Base-by-base conservation (phyloP, 1,139 yeast genomes). In the Kodamaea derodonti region DNA sequence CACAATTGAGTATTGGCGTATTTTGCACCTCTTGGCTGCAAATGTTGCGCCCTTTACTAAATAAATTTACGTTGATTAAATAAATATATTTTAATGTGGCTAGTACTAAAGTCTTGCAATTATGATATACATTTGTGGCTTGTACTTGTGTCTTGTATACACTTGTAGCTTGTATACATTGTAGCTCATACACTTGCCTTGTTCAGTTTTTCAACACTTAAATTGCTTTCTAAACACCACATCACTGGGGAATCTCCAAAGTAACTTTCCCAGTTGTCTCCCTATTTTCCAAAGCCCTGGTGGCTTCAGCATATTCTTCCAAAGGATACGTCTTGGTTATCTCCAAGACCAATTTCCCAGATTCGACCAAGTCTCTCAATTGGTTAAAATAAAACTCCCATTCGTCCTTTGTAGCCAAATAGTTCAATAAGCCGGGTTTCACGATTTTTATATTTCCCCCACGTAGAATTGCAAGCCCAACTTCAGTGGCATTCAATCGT, bases 261-360 rank as follows among this genome's bases (percentile, higher is more conserved):
- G 83, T 58, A 38, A 85, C 62, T 58, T 85, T 87, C 33, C 97
- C 97, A 3, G 84, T 75, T 25, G 96, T 84, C 47, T 66, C 72
- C 49, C 96, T 80, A 10, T 74, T 62, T 56, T 86, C 95, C 41
- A 87, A 62, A 23, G 71, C 82, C 30, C 60, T 52, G 15, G 92
- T 77, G 2, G 92, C 95, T 35, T 65, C 55, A 22, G 58, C 65
- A 48, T 83, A 84, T 20, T 86, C 84, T 27, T 65, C 54, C 46
- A 90, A 64, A n/a, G 79, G 75, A 51, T 77, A 86, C 8, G 69
- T 64, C 50, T 75, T 71, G 43, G 65, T 60, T 34, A 83, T 67
- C 18, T 69, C 63, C 35, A 81, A 56, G 40, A 76, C 70, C 43
- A 88, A 49, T 18, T 61, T 50, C 2, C 81, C 82, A 12, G 65